phyloP scores from a whole-genome alignment of 768 basidiomycete species.

The Chalciporus piperatus region DNA sequence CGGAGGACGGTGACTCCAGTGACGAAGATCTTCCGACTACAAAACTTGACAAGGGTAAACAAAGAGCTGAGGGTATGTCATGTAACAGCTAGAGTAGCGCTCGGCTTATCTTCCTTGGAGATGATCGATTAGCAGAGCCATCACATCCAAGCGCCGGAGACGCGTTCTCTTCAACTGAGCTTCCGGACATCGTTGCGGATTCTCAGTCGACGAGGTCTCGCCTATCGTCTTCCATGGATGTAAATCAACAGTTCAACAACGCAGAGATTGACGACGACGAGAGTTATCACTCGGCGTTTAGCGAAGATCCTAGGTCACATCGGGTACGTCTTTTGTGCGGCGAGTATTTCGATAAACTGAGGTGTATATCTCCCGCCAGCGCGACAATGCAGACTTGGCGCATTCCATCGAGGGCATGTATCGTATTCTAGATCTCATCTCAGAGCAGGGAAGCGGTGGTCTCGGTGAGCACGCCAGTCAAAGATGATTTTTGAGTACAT shows the following conservation, averaged over 20 bases:
- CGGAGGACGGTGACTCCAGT: no score
- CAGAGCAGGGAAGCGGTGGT: conserved; percentile 48
- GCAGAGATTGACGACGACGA: neutral
- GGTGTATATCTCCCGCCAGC: neutral
- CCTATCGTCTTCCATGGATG: neutral
- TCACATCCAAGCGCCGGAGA: neutral
- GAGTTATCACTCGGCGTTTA: neutral
- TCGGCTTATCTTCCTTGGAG: neutral
- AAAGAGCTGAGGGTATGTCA: neutral
- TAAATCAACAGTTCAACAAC: neutral
- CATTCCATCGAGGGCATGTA: conserved; percentile 44
- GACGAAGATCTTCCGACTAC: neutral
- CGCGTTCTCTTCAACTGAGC: neutral
- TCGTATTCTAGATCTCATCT: conserved; percentile 52
- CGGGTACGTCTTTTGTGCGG: neutral
- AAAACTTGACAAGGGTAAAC: neutral
- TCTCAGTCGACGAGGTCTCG: neutral
- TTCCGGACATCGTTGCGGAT: neutral
- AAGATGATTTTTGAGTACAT: neutral
- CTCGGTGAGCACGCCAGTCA: conserved; percentile 37
- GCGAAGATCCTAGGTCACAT: neutral
- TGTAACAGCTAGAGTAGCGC: neutral
- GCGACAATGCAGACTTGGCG: conserved; percentile 20
- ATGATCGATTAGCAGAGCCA: neutral
- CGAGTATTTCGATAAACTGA: no score